Base-by-base conservation (phyloP, 106 monocot species). In the Dendrobium nobile region DNA sequence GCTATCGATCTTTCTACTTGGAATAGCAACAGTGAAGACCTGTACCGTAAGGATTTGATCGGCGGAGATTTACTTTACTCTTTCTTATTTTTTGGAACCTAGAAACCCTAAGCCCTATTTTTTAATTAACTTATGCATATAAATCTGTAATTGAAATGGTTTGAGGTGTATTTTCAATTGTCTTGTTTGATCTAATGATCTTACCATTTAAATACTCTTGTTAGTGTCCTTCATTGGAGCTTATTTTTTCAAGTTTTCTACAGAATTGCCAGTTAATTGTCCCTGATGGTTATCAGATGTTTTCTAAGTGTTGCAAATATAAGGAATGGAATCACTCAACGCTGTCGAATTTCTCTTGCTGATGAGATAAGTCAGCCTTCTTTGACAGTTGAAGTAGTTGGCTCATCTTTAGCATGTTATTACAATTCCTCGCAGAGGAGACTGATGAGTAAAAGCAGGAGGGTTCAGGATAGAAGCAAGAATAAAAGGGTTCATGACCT, bases 391-490 rank as follows among this genome's bases (percentile, higher is more conserved):
- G 54, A 77, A 51, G 54, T 43, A 24, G 41, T 24, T 59, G 73
- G 61, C 9, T 48, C 56, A 7, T 67, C 65, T 65, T 78, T 58
- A 7, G 5, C 13, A 47, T 79, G 78, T 56, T 9, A 48, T 67
- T 81, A 47, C 41, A 47, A 58, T 55, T 28, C 75, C 65, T 73
- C 75, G 9, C 88, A 87, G 47, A 88, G 73, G 54, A 85, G 96
- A 19, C 86, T 59, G 67, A 93, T 93, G 96, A 90, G 92, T 4
- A 92, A 80, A 75, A 85, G 89, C 68, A 82, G 87, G 33, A 84
- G 90, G 37, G 92, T 96, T 44, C 90, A 93, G 54, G 93, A 96
- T 76, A 77, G 91, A 75, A 92, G 92, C 80, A 90, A 85, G 86
- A 88, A 87, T 9, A 96, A 96, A 79, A 79, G 94, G 41, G 79